Percentiles rank a stretch among this genome's conserved stretches.
Evolutionary conservation across 306 rosid genomes (phyloP).

Genomic region (Castanea mollissima): DNA sequence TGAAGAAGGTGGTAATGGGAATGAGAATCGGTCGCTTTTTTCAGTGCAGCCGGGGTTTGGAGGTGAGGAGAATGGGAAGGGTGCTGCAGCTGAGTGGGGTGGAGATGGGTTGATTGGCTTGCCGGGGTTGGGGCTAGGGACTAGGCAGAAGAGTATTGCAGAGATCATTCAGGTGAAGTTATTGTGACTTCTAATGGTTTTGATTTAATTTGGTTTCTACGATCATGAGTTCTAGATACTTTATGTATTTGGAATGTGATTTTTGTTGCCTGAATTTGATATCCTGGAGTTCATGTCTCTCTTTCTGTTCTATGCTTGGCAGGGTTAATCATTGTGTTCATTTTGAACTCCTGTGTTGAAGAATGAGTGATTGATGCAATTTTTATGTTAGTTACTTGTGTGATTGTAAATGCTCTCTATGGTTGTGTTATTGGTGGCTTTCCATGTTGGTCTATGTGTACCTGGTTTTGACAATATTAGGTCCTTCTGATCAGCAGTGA

Average conservation of each 20-base stretch:
- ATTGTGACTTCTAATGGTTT: not conserved
- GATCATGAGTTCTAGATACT: not conserved
- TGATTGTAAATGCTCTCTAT: not conserved
- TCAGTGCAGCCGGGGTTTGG: conserved; percentile 73
- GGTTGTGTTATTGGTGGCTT: not conserved
- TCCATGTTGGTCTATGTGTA: not conserved
- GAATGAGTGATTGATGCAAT: not conserved
- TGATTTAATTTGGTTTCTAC: not conserved
- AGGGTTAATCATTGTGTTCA: not conserved
- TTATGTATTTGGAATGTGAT: not conserved
- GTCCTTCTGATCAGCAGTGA: not conserved
- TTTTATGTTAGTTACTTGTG: not conserved
- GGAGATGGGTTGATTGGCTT: conserved; percentile 82
- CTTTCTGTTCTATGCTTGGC: not conserved
- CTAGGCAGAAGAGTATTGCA: conserved; percentile 81
- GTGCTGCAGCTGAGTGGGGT: conserved; percentile 74
- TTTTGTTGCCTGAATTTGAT: not conserved
- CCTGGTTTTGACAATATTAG: not conserved
- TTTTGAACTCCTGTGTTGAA: not conserved
- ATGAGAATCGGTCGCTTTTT: conserved; percentile 53
- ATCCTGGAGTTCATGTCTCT: not conserved
- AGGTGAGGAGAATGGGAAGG: conserved; percentile 54
- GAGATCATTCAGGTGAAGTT: conserved; percentile 83
- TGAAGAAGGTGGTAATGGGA: conserved; percentile 30
- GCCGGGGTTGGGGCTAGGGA: conserved; percentile 79